Conservation (phyloP, 2,329 filamentous ascomycete genomes). For the Cryoendolithus antarcticus region DNA sequence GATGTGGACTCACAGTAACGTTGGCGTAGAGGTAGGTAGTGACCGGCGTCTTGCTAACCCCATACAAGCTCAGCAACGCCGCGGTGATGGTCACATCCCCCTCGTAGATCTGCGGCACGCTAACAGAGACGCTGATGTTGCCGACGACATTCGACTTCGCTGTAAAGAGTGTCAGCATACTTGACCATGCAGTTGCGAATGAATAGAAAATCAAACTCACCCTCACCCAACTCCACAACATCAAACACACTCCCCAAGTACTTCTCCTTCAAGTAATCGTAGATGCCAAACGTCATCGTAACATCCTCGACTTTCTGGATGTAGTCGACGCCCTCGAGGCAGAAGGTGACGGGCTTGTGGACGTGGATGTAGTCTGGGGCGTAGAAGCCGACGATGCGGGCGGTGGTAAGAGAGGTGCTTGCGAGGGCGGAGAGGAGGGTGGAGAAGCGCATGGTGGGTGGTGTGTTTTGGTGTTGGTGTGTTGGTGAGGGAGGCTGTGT, state of each 20-base stretch:
- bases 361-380: conserved; percentile 28
- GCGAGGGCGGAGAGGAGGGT: conserved; percentile 1
- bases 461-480: neutral
- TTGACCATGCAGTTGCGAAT: neutral
- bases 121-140: conserved; percentile 12
- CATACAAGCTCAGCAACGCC: conserved; percentile 10
- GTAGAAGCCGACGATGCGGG: conserved; percentile 33
- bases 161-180: neutral
- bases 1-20: conserved; percentile 4
- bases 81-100: conserved; percentile 6
- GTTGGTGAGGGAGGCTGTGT: neutral
- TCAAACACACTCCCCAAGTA: neutral
- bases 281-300: conserved; percentile 32
- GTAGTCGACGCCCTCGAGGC: conserved; percentile 30
- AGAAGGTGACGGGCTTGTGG: conserved; percentile 7
- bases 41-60: conserved; percentile 4
- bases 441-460: neutral
- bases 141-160: conserved; percentile 6
- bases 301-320: conserved; percentile 35
- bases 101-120: conserved; percentile 8
- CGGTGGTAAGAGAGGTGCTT: conserved; percentile 15
- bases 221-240: no score
- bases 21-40: conserved; percentile 9
- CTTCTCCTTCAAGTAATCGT: conserved; percentile 2
- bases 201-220: neutral